These are phyloP conservation scores for Lasiodiplodia sp. DNA, from an alignment of 2,329 filamentous ascomycete species.

Conservation along the genomic window DNA sequence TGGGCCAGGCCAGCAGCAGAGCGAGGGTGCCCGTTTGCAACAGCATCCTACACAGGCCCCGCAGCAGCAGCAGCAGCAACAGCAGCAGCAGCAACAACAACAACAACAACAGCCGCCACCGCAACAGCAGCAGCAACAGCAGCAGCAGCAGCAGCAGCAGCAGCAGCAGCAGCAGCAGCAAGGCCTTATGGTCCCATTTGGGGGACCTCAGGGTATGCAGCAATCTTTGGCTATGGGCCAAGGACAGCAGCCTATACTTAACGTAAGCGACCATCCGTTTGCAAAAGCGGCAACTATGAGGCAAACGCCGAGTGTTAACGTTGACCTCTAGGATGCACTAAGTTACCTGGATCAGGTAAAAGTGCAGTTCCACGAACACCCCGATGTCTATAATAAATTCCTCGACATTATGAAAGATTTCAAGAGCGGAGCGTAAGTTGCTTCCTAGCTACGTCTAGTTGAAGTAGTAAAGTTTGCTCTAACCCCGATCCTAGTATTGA, in stretches of 20 bases:
- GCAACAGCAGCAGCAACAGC: too few species aligned
- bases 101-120: conserved; percentile 56
- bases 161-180: conserved; percentile 61
- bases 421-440: conserved; percentile 88
- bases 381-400: conserved; percentile 96
- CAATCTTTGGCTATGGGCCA: conserved; percentile 69
- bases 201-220: conserved; percentile 48
- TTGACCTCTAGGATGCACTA: conserved; percentile 70
- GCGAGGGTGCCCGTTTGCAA: conserved; percentile 61
- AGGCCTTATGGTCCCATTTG: conserved; percentile 60
- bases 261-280: conserved; percentile 56
- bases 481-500: conserved; percentile 70
- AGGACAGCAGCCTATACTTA: conserved; percentile 84
- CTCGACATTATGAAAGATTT: conserved; percentile 99
- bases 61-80: conserved; percentile 60
- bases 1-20: conserved; percentile 66
- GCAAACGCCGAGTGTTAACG: conserved; percentile 10
- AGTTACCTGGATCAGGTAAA: conserved; percentile 99
- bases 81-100: conserved; percentile 61
- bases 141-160: too few species aligned
- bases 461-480: neutral
- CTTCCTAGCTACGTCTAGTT: neutral
- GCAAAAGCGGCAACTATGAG: conserved; percentile 27
- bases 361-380: conserved; percentile 95
- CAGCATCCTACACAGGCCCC: conserved; percentile 68